Percentiles rank a stretch among this genome's conserved stretches.
phyloP scores from a whole-genome alignment of 2,329 filamentous ascomycete species.

The Hysterium pulicare region DNA sequence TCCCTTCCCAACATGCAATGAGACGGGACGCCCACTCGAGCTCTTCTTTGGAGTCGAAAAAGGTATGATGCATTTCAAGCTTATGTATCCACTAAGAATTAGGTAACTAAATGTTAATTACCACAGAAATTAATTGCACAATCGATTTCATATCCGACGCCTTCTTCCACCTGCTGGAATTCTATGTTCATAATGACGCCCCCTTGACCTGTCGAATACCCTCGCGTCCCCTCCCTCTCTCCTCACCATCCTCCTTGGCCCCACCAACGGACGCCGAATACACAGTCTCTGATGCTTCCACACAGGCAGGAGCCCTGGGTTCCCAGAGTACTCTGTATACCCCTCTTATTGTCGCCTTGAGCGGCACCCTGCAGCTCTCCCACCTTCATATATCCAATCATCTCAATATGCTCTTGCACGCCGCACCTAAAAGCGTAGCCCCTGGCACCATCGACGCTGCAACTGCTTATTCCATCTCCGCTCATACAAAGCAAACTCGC shows the following conservation, averaged over 20 bases:
- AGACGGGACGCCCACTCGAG: conserved; percentile 77
- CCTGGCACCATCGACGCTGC: conserved; percentile 81
- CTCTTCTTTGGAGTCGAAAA: conserved; percentile 79
- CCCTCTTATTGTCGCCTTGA: conserved; percentile 81
- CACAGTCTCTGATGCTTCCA: conserved; percentile 37
- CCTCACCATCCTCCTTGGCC: conserved; percentile 21
- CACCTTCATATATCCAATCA: conserved; percentile 89
- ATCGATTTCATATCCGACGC: conserved; percentile 72
- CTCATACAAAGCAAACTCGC: conserved; percentile 54
- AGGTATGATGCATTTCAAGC: conserved; percentile 22
- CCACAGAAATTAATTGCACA: conserved; percentile 73
- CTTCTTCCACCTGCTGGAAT: conserved; percentile 87
- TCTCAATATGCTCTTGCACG: conserved; percentile 81
- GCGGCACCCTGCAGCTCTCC: conserved; percentile 81
- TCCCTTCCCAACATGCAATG: conserved; percentile 85
- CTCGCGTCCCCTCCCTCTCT: conserved; percentile 60
- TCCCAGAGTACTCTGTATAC: conserved; percentile 54
- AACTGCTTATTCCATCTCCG: conserved; percentile 79
- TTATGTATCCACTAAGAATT: not conserved
- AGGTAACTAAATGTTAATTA: not conserved
- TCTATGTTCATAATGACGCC: conserved; percentile 96
- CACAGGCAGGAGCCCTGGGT: conserved; percentile 35
- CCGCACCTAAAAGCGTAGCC: conserved; percentile 52
- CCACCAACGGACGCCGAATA: conserved; percentile 20
- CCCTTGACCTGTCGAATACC: conserved; percentile 89